phyloP scores from a whole-genome alignment of 306 rosid genomes.

The Ormosia emarginata region DNA sequence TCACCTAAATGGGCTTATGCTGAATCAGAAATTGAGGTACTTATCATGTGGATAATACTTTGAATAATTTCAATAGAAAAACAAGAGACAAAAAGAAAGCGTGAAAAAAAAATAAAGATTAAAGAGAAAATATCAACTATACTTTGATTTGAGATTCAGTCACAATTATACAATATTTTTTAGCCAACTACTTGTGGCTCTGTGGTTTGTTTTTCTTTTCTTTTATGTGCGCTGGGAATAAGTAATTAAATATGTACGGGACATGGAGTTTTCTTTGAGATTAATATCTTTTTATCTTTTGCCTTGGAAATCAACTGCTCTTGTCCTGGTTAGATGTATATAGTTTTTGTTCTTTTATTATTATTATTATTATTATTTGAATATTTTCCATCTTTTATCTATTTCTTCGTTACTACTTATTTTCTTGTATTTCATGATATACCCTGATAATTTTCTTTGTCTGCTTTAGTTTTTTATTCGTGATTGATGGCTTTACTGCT shows the following conservation, averaged over 20 bases:
- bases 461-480: neutral
- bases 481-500: neutral
- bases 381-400: neutral
- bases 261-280: neutral
- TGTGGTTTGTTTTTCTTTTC: neutral
- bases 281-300: neutral
- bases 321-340: slow-evolving; percentile 17
- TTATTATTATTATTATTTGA: slow-evolving; percentile 2
- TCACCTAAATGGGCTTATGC: slow-evolving; percentile 80
- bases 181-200: neutral
- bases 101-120: slow-evolving; percentile 14
- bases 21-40: slow-evolving; percentile 73
- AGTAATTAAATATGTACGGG: neutral
- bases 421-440: slow-evolving; percentile 10
- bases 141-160: neutral
- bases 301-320: neutral
- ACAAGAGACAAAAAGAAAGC: neutral
- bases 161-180: neutral
- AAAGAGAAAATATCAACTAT: neutral
- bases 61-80: neutral
- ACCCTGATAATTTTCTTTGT: neutral
- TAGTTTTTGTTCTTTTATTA: neutral
- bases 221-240: neutral
- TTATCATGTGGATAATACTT: neutral
- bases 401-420: neutral